Base-by-base conservation (phyloP, 106 monocot species). In the Phalaenopsis aphrodite region DNA sequence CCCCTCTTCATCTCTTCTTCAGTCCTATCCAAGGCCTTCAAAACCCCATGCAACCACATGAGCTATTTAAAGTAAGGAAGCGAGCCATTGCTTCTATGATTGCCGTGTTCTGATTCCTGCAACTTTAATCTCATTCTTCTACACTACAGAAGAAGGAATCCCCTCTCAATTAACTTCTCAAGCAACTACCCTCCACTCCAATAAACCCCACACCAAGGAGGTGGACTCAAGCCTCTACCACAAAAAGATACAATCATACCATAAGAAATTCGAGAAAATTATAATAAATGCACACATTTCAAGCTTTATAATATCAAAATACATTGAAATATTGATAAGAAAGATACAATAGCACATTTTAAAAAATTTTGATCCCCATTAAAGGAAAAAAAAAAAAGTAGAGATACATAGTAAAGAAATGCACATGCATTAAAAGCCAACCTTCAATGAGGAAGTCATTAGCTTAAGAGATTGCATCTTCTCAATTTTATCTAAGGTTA, bases 391-490 rank as follows among this genome's bases (percentile, higher is more conserved):
- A 30, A 39, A 69, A 69, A 39, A 65, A 6, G 64, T 65, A 8
- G 4, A 4, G 14, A 69, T 69, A 73, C 17, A 68, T 61, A 78
- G 8, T 30, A 57, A 57, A 78, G 75, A 49, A 74, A 24, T 48
- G 9, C 19, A 57, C 8, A 72, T 56, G 72, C 24, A 43, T 69
- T 2, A 38, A 65, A 41, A 9, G 15, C 86, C 76, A 43, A 95
- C 96, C 96, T 96, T 96, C 66, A 81, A 6, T 78, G 93, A 84
- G 66, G 73, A 68, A 43, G 83, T 88, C 65, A 86, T 83, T 47
- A 77, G 93, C 81, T 83, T 88, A 55, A 96, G 93, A 37, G 96
- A 82, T 76, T 41, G 88, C 87, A 87, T 84, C 75, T 66, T 91
- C 58, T 88, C 85, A 65, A 76, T 84, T 78, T 88, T 90, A 18